phyloP scores from a whole-genome alignment of 2,329 filamentous ascomycete genomes.

The Spiromastix sp. region DNA sequence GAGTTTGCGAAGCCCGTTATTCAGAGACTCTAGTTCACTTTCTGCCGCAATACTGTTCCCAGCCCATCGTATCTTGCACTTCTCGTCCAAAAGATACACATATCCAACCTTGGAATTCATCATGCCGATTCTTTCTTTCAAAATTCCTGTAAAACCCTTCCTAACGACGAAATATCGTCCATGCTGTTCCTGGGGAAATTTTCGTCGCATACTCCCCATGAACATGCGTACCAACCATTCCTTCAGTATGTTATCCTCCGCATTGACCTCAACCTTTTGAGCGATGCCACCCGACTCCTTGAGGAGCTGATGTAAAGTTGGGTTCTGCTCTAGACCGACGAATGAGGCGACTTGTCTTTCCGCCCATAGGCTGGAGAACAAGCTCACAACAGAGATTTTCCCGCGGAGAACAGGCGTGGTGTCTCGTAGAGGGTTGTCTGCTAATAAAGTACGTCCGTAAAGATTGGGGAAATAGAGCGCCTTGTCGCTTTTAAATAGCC shows the following conservation, averaged over 20 bases:
- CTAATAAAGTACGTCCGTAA: constrained; percentile 63
- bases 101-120: constrained; percentile 91
- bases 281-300: constrained; percentile 41
- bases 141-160: constrained; percentile 44
- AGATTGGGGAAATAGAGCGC: constrained; percentile 94
- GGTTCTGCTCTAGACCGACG: constrained; percentile 54
- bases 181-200: constrained; percentile 41
- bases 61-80: constrained; percentile 89
- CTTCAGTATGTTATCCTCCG: constrained; percentile 68
- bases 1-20: constrained; percentile 31
- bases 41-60: constrained; percentile 50
- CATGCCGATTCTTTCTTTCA: constrained; percentile 53
- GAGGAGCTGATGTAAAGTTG: constrained; percentile 56
- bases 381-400: constrained; percentile 64
- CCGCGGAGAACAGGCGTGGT: constrained; percentile 67
- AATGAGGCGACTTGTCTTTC: constrained; percentile 70
- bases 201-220: constrained; percentile 39
- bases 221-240: constrained; percentile 47
- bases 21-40: constrained; percentile 32
- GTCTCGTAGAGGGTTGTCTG: constrained; percentile 46
- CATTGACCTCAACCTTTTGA: constrained; percentile 78
- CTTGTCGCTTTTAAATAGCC: constrained; percentile 71
- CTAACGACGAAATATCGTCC: constrained; percentile 49
- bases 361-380: constrained; percentile 81
- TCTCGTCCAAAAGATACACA: constrained; percentile 76